A percentile compares a stretch with the other conserved stretches of the same genome.
phyloP scores from a whole-genome alignment of 768 basidiomycete genomes.

The Chlorophyllum brunneum region DNA sequence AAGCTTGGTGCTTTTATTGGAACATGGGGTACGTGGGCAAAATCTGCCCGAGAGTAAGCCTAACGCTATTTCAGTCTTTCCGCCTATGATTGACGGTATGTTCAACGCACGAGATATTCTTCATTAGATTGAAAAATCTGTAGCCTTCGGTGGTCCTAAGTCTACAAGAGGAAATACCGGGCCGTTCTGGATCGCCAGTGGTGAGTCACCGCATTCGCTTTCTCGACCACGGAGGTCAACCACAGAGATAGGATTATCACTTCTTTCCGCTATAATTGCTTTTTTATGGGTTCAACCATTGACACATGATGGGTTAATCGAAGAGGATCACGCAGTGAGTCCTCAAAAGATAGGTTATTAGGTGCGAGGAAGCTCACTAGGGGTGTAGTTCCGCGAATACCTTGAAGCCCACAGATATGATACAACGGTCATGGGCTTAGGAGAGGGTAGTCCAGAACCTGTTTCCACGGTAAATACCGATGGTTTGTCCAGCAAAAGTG shows the following conservation, averaged over 20 bases:
- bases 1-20: constrained; percentile 84
- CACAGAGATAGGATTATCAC: constrained; percentile 49
- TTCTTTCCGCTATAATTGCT: constrained; percentile 72
- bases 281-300: constrained; percentile 74
- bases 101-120: not conserved
- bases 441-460: no score
- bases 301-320: constrained; percentile 70
- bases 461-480: no score
- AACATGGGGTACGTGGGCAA: constrained; percentile 62
- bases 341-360: no score
- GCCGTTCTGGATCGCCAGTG: constrained; percentile 89
- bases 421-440: constrained; percentile 67
- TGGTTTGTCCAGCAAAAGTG: no score
- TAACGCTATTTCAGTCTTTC: constrained; percentile 50
- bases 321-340: constrained; percentile 65
- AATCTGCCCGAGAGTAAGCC: no score
- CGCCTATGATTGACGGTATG: constrained; percentile 58
- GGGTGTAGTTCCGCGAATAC: constrained; percentile 74
- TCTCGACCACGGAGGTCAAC: constrained; percentile 9
- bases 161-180: constrained; percentile 68
- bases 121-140: constrained; percentile 13
- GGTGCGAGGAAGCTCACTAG: not conserved
- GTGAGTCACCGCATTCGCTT: constrained; percentile 25
- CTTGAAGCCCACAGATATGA: constrained; percentile 79
- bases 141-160: constrained; percentile 58